A percentile compares a stretch with the other conserved stretches of the same genome.
Conservation (phyloP, 2,329 filamentous ascomycete genomes). For the Allantophomopsis lycopodina region DNA sequence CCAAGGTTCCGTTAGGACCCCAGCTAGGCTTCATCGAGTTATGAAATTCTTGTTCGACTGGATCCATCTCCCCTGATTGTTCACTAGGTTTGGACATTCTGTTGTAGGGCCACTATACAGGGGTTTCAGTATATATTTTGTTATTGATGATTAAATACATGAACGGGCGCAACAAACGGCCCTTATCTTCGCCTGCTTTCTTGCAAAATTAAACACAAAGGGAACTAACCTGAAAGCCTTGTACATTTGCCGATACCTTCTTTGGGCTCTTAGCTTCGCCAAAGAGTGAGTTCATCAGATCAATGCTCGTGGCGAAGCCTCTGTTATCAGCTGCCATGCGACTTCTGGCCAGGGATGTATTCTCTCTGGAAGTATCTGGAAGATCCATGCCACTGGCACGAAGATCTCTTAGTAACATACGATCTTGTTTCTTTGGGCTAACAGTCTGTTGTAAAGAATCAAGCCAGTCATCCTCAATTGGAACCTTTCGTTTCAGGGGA, state of each 20-base stretch:
- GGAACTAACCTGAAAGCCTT: constrained; percentile 84
- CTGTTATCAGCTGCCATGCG: constrained; percentile 26
- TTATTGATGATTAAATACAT: constrained; percentile 18
- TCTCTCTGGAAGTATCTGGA: constrained; percentile 40
- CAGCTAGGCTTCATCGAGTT: constrained; percentile 66
- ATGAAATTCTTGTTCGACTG: constrained; percentile 54
- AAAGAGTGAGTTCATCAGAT: constrained; percentile 91
- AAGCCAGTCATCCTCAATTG: constrained; percentile 72
- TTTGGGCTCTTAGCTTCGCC: constrained; percentile 51
- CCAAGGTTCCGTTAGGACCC: constrained; percentile 59
- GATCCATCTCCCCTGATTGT: constrained; percentile 47
- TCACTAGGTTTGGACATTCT: constrained; percentile 59
- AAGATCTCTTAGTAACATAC: constrained; percentile 45
- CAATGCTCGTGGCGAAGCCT: constrained; percentile 78
- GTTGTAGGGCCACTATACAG: constrained; percentile 70
- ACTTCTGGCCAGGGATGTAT: constrained; percentile 23
- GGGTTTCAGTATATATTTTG: constrained; percentile 31
- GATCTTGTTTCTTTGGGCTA: constrained; percentile 85
- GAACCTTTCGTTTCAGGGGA: constrained; percentile 44
- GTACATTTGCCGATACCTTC: constrained; percentile 39
- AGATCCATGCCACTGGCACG: constrained; percentile 10
- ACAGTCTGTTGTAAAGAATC: constrained; percentile 89
- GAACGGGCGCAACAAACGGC: constrained; percentile 16
- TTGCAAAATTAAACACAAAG: constrained; percentile 16
- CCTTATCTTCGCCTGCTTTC: constrained; percentile 8